Evolutionary conservation across 371 early-diverging fungal species (phyloP).

Genomic region (Apophysomyces sp.): DNA sequence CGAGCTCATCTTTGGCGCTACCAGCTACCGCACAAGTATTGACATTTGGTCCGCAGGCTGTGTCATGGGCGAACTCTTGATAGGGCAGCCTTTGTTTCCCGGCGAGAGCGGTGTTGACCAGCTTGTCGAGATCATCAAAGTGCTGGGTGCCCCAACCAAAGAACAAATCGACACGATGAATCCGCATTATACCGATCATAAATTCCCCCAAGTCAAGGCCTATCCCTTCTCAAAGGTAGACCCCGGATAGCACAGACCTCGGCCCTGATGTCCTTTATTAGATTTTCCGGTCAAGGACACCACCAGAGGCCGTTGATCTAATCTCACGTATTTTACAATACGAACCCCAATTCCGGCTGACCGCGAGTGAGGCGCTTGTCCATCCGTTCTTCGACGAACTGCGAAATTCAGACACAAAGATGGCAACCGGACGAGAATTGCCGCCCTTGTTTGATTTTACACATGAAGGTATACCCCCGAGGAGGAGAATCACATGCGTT

Average conservation of each 20-base stretch:
- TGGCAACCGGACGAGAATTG: slow-evolving; percentile 78
- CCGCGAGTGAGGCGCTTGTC: slow-evolving; percentile 91
- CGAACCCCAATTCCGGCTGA: slow-evolving; percentile 87
- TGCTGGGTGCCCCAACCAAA: slow-evolving; percentile 95
- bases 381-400: slow-evolving; percentile 94
- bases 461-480: slow-evolving; percentile 53
- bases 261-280: no score
- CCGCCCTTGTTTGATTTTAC: slow-evolving; percentile 92
- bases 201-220: slow-evolving; percentile 96
- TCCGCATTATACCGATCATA: slow-evolving; percentile 95
- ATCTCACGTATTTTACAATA: slow-evolving; percentile 88
- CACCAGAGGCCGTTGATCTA: no score
- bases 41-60: slow-evolving; percentile 97
- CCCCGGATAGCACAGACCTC: no score
- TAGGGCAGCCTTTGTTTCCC: slow-evolving; percentile 92
- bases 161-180: slow-evolving; percentile 93
- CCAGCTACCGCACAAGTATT: slow-evolving; percentile 82
- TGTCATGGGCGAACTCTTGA: slow-evolving; percentile 94
- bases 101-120: slow-evolving; percentile 98
- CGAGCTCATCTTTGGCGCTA: slow-evolving; percentile 90
- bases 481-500: neutral
- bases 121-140: slow-evolving; percentile 96
- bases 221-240: no score
- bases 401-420: slow-evolving; percentile 76
- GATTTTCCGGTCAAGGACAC: no score